phyloP scores from a whole-genome alignment of 2,329 filamentous ascomycete species.

The Aspergillus sp. region DNA sequence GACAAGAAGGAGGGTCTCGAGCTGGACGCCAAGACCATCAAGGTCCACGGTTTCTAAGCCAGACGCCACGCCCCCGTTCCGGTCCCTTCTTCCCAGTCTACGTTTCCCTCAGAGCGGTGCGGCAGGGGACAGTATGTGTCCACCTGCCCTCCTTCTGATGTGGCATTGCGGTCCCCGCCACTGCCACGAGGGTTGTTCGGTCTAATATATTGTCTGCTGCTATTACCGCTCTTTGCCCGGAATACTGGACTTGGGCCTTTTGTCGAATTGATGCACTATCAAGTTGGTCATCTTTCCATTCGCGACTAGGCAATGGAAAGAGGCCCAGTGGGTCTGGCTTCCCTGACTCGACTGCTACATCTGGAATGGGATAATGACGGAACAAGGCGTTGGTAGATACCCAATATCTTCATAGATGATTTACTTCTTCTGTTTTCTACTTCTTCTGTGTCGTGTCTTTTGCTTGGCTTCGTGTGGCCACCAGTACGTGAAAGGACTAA shows the following conservation, averaged over 20 bases:
- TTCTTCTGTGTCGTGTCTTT: conserved; percentile 19
- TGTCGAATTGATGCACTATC: conserved; percentile 32
- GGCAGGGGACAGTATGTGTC: conserved; percentile 36
- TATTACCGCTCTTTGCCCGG: conserved; percentile 30
- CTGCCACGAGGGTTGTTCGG: conserved; percentile 21
- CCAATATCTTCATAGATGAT: conserved; percentile 40
- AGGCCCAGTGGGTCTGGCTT: conserved; percentile 26
- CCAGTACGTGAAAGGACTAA: background rate
- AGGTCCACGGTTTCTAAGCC: conserved; percentile 62
- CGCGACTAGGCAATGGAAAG: conserved; percentile 22
- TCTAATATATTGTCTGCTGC: conserved; percentile 25
- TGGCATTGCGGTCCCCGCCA: conserved; percentile 23
- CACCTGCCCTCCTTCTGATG: conserved; percentile 27
- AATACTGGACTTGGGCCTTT: conserved; percentile 34
- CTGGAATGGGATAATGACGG: conserved; percentile 41
- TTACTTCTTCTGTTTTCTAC: conserved; percentile 24
- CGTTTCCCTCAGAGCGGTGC: conserved; percentile 39
- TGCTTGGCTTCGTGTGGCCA: conserved; percentile 13
- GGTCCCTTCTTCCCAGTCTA: conserved; percentile 46
- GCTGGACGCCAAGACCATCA: conserved; percentile 95
- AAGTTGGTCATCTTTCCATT: conserved; percentile 22
- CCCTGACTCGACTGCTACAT: conserved; percentile 28
- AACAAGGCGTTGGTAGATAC: conserved; percentile 49
- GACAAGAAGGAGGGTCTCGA: conserved; percentile 94
- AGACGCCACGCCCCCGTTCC: conserved; percentile 44